These are phyloP conservation scores for Pseudohalonectria lignicola DNA, from an alignment of 2,329 filamentous ascomycete genomes.

Conservation along the genomic window DNA sequence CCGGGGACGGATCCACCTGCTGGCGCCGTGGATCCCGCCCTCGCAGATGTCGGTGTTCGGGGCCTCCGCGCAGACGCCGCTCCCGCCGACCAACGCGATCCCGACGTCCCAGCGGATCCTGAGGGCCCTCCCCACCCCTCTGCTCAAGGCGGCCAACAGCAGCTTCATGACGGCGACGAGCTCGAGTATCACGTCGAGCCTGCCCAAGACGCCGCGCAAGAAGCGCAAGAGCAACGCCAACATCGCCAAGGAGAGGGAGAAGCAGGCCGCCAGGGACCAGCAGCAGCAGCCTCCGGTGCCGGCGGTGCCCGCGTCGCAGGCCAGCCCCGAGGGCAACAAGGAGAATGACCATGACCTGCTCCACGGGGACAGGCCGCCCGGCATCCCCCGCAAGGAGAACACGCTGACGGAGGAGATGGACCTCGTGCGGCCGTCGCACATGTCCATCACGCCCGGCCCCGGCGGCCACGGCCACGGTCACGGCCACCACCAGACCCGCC, in stretches of 20 bases:
- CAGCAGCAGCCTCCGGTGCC: constrained; percentile 14
- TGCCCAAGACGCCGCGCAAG: constrained; percentile 55
- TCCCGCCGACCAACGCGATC: constrained; percentile 73
- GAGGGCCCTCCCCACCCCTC: constrained; percentile 76
- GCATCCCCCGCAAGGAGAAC: constrained; percentile 12
- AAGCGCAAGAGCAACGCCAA: constrained; percentile 45
- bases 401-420: constrained; percentile 37
- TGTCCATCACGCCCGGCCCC: constrained; percentile 8
- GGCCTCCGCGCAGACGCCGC: constrained; percentile 50
- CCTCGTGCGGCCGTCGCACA: constrained; percentile 23
- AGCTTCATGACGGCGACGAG: constrained; percentile 91
- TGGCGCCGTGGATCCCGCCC: constrained; percentile 95
- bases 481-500: constrained; percentile 3
- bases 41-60: constrained; percentile 80
- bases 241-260: constrained; percentile 20
- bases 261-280: constrained; percentile 13
- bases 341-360: constrained; percentile 27
- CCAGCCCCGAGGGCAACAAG: constrained; percentile 30
- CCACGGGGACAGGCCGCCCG: constrained; percentile 14
- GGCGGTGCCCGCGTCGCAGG: not conserved
- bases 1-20: constrained; percentile 81
- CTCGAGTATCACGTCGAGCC: constrained; percentile 68
- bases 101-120: constrained; percentile 88
- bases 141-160: constrained; percentile 89
- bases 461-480: constrained; percentile 11